Percentiles rank a stretch among this genome's conserved stretches.
phyloP scores from a whole-genome alignment of 345 rosid genomes.

The Ceriops decandra region DNA sequence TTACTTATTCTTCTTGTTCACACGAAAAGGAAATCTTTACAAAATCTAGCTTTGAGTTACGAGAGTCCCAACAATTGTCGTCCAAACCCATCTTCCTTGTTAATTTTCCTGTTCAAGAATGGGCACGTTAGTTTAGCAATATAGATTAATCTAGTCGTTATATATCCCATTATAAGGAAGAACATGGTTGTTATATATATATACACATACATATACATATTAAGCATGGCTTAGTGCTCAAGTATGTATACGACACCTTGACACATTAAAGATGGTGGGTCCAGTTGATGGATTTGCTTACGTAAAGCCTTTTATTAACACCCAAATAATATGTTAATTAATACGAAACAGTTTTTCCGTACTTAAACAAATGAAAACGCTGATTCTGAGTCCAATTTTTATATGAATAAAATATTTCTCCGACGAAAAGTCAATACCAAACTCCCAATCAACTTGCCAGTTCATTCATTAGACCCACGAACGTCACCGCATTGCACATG shows the following conservation, averaged over 20 bases:
- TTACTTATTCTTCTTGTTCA: constrained; percentile 26
- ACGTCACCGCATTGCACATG: constrained; percentile 10
- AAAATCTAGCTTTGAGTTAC: constrained; percentile 21
- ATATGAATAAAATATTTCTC: not conserved
- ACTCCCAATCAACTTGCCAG: constrained; percentile 24
- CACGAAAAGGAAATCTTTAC: constrained; percentile 17
- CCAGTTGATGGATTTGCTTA: constrained; percentile 10
- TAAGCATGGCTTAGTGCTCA: constrained; percentile 5
- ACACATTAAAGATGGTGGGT: not conserved
- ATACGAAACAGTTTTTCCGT: constrained; percentile 15
- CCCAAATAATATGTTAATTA: not conserved
- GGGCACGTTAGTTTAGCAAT: not conserved
- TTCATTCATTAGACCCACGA: constrained; percentile 22
- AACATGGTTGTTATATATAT: constrained; percentile 6
- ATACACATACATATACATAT: no score
- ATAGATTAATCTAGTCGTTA: not conserved
- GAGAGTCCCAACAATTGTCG: constrained; percentile 10
- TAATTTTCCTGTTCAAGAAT: constrained; percentile 3
- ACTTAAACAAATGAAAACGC: not conserved
- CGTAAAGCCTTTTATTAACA: constrained; percentile 15
- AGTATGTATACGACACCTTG: not conserved
- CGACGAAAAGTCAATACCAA: constrained; percentile 11
- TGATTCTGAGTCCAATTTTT: constrained; percentile 1
- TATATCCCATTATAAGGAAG: constrained; percentile 25
- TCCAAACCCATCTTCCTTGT: not conserved